Base-by-base conservation (phyloP, 2,329 filamentous ascomycete genomes). In the Pezicula neosporulosa region DNA sequence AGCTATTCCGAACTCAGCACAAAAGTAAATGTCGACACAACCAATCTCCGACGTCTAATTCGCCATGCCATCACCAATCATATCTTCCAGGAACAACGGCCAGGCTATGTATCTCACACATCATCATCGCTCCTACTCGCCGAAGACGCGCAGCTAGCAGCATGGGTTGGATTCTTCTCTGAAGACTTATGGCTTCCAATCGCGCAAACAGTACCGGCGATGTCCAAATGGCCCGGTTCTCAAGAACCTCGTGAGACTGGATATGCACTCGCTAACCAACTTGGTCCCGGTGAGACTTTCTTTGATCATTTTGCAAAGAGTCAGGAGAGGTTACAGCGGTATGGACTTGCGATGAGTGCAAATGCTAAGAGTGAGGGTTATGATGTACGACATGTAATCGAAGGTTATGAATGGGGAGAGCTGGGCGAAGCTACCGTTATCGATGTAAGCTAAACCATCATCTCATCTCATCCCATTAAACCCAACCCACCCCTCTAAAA, bases 41-140 rank as follows among this genome's bases (percentile, higher is more conserved):
- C 39, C 43, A 77, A 78, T 59, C 68, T 80, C 13, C 71, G 74
- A 18, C 75, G 77, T 45, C 62, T 77, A 3, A 60, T 80, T 19
- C 77, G 80, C 13, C 73, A 81, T 59, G 77, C 74, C 47, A 82
- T 82, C 69, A 81, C 78, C n/a, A 77, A 74, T 55, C 67, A 68
- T 28, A 70, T 83, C 50, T 75, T 76, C 49, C 50, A 54, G 21
- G 74, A 76, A 57, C 70, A 70, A 0, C 49, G 60, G 13, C 55
- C 61, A 3, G 71, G 68, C 3, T 58, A 62, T 13, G 69, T 77
- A 4, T 66, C 68, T 3, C 74, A 76, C 54, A 75, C 69, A 4
- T 59, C 59, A 8, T 44, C 50, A 4, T 58, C 56, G 6, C 43
- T 45, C 2, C 80, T 83, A 60, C 54, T 73, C 3, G 52, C 64